Evolutionary conservation across 176 grass and related monocot species (phyloP), one percentile per base, ranked within the genome.

Genomic region (Leersia perrieri): DNA sequence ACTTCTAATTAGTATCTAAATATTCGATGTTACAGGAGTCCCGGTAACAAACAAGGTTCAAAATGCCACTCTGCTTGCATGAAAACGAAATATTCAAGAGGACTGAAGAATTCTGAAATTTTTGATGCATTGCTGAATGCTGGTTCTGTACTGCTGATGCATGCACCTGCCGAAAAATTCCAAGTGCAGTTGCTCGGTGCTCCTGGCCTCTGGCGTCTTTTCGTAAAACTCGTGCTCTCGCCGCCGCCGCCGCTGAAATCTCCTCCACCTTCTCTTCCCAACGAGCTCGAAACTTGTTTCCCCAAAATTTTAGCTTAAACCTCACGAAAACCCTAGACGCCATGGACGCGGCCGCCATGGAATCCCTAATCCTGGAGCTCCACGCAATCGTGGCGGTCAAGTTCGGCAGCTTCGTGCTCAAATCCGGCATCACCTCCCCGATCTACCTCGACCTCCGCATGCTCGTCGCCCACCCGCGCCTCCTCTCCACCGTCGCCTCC

Each of bases 391-490:
- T 91, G 80, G 90, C 88, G 7, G 87, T 95, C 31, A 98, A 98
- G 78, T 87, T 98, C 47, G 92, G 95, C 63, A 26, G 78, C 77
- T 98, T 98, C 88, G 88, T 88, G 65, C 95, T 98, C 62, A 98
- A 98, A 65, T 98, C 95, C 14, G 92, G 92, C 63, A 91, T 98
- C 84, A 83, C 85, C 57, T 98, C 92, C 41, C 96, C 96, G 25
- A 90, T 98, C 90, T 98, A 98, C 88, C 84, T 98, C 58, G 92
- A 98, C 88, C 92, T 98, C 8, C 96, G 92, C 62, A 66, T 89
- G 41, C 85, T 98, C 87, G 82, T 98, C 72, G 91, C 96, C 25
- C 94, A 88, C 83, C 92, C 90, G 30, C 86, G 78, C 55, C 75
- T 98, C 47, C 92, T 98, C 71, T 41, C 87, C 65, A 31, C 57